These are phyloP conservation scores for Balakata baccata DNA, from an alignment of 345 rosid genomes.

Conservation along the genomic window DNA sequence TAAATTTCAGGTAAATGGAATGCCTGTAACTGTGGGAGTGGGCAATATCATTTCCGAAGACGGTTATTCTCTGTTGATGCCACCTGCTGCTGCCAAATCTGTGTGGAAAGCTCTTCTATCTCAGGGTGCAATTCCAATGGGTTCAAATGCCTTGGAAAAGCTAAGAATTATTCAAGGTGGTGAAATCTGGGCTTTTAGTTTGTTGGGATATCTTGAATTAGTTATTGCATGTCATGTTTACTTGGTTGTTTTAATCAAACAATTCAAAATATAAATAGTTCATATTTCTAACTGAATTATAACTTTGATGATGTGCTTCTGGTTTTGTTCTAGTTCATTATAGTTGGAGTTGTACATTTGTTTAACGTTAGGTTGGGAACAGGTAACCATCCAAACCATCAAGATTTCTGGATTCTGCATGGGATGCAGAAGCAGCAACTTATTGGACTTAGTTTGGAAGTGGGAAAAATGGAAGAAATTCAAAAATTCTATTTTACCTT, in stretches of 20 bases:
- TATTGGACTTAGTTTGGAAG: too few species aligned
- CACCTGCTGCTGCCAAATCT: slow-evolving; percentile 66
- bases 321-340: background rate
- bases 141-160: slow-evolving; percentile 87
- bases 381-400: too few species aligned
- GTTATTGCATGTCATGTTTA: background rate
- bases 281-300: background rate
- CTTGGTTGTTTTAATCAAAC: background rate
- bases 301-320: background rate
- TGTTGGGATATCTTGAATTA: background rate
- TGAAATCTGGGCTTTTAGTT: slow-evolving; percentile 7
- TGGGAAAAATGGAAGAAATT: background rate
- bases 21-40: slow-evolving; percentile 78
- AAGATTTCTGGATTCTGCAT: too few species aligned
- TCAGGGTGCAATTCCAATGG: slow-evolving; percentile 80
- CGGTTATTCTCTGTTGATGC: slow-evolving; percentile 73
- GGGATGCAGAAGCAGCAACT: too few species aligned
- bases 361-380: too few species aligned
- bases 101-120: slow-evolving; percentile 75
- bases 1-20: slow-evolving; percentile 59
- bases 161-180: slow-evolving; percentile 75
- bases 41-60: slow-evolving; percentile 64
- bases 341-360: background rate
- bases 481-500: background rate
- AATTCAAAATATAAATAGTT: background rate